Conservation (phyloP, 192 early-diverging fungal species). For the Coemansia sp. region DNA sequence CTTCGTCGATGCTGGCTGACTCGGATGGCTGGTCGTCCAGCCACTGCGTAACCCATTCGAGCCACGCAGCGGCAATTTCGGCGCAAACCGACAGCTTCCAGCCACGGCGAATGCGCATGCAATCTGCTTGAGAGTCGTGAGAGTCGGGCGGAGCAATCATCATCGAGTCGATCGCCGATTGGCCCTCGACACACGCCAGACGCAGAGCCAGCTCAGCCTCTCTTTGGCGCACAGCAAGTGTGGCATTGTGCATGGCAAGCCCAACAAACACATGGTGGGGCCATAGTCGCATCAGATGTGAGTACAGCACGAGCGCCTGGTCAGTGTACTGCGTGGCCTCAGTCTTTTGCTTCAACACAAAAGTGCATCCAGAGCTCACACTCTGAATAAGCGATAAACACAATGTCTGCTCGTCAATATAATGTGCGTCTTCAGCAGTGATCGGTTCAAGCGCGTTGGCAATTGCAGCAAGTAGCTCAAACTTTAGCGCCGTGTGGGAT, state of each 20-base stretch:
- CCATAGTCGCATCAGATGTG: conserved; percentile 45
- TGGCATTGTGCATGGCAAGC: background rate
- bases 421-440: conserved; percentile 11
- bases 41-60: conserved; percentile 39
- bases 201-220: conserved; percentile 32
- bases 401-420: background rate
- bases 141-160: conserved; percentile 27
- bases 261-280: conserved; percentile 20
- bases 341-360: conserved; percentile 31
- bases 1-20: conserved; percentile 14
- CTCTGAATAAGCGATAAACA: conserved; percentile 11
- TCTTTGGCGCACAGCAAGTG: background rate
- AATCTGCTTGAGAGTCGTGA: conserved; percentile 1
- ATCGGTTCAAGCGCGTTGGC: conserved; percentile 40
- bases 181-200: conserved; percentile 42
- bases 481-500: conserved; percentile 12
- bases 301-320: conserved; percentile 41
- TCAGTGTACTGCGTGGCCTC: conserved; percentile 29
- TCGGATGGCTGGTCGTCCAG: conserved; percentile 27
- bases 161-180: conserved; percentile 41
- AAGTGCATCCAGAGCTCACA: conserved; percentile 29
- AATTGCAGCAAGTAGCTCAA: conserved; percentile 30
- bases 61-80: conserved; percentile 40
- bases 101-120: conserved; percentile 17
- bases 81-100: conserved; percentile 50